Conservation (phyloP, 129 eudicot genomes). For the Silybum marianum region DNA sequence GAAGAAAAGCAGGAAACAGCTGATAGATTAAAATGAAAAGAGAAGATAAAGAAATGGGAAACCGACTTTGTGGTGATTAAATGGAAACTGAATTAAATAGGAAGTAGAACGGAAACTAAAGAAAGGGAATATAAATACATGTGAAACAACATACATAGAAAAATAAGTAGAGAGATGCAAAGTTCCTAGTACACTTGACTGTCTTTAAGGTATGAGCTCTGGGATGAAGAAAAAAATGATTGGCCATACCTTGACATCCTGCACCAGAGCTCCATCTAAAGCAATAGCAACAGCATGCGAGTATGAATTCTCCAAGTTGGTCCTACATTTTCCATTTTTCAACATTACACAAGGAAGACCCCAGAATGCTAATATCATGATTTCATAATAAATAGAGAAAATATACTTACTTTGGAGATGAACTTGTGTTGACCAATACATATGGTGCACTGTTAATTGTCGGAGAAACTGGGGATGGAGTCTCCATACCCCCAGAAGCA, state of each 20-base stretch:
- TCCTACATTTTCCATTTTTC: constrained; percentile 38
- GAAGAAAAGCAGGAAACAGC: neutral
- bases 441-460: constrained; percentile 39
- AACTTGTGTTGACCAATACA: constrained; percentile 32
- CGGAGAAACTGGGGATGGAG: constrained; percentile 24
- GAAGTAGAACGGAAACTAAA: neutral
- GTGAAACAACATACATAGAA: neutral
- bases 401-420: constrained; percentile 48
- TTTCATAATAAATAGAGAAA: neutral
- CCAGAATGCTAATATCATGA: neutral
- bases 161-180: neutral
- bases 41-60: neutral
- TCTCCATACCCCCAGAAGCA: constrained; percentile 10
- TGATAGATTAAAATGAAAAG: neutral
- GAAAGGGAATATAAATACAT: neutral
- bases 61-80: neutral
- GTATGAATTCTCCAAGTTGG: constrained; percentile 37
- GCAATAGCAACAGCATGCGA: constrained; percentile 48
- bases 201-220: neutral
- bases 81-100: neutral
- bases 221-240: constrained; percentile 9
- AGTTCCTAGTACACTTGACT: neutral
- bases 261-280: constrained; percentile 42
- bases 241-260: constrained; percentile 72
- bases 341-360: constrained; percentile 6